Conservation (phyloP, 2,329 filamentous ascomycete species). For the Chalara sp. region DNA sequence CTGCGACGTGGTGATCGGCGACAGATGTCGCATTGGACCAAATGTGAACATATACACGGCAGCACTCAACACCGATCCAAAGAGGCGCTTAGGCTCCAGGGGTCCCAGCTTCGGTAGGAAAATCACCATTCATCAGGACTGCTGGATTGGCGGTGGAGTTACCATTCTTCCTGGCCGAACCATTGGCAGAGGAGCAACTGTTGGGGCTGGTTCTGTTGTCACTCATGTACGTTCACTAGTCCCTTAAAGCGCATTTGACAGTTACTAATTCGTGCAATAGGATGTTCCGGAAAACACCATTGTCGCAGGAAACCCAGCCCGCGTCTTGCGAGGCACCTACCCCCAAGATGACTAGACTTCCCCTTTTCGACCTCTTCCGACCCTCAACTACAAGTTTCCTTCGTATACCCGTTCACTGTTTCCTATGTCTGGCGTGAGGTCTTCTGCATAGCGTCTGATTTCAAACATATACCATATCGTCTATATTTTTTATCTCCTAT, state of each 20-base stretch:
- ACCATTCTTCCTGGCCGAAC: conserved; percentile 51
- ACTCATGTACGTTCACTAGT: conserved; percentile 37
- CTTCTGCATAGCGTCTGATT: neutral
- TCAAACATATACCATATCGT: neutral
- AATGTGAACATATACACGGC: conserved; percentile 82
- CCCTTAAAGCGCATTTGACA: too few species aligned
- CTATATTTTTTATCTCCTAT: too few species aligned
- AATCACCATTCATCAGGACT: conserved; percentile 70
- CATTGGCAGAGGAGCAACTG: conserved; percentile 45
- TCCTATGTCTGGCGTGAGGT: neutral
- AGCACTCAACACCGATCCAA: conserved; percentile 65
- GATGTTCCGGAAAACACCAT: conserved; percentile 29
- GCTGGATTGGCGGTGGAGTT: conserved; percentile 56
- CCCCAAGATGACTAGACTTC: conserved; percentile 5
- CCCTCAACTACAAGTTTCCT: neutral
- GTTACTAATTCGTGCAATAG: conserved; percentile 11
- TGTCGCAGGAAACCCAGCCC: conserved; percentile 27
- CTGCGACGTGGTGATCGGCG: conserved; percentile 74
- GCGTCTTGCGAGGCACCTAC: conserved; percentile 25
- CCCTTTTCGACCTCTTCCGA: neutral
- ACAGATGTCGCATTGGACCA: conserved; percentile 69
- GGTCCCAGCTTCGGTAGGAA: conserved; percentile 63
- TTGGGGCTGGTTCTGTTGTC: conserved; percentile 48
- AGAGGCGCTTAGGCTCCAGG: conserved; percentile 65
- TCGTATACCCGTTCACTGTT: neutral